Base-by-base conservation (phyloP, 345 rosid species). In the Mallotus nudiflorus region DNA sequence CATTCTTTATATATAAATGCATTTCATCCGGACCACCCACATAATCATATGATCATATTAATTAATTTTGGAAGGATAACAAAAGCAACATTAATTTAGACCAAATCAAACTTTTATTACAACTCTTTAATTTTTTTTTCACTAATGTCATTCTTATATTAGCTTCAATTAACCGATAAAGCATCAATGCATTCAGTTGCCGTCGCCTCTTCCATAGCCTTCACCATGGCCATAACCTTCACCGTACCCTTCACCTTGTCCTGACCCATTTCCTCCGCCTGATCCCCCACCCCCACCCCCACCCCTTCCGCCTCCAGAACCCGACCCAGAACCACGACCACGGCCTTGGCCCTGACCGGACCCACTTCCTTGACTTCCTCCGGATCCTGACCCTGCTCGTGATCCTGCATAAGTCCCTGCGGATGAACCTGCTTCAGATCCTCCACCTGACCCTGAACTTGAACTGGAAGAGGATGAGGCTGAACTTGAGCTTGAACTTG, bases 121-220 rank as follows among this genome's bases (percentile, higher is more conserved):
- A 4, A 39, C 9, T 39, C 9, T 39, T 39, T 39, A 4, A 39
- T 9, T 39, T 4, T 39, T 39, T 9, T 39, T 39, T 39, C 42
- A 39, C 42, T 39, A 39, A 39, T 39, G 9, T 39, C 42, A 39
- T 9, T 39, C 9, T 39, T 39, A 39, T 39, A 4, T 39, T 39
- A 39, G 9, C 9, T 39, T 39, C 42, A 39, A n/a, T n/a, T n/a
- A n/a, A n/a, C n/a, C n/a, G n/a, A n/a, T n/a, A n/a, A n/a, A n/a
- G n/a, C 9, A 9, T 9, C 9, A 39, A 39, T 39, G 9, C 42
- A 52, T 22, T 52, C 24, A 52, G 24, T 52, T 52, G 24, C 56
- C 31, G 25, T 56, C 28, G 35, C 61, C 61, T 25, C 61, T 56
- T 13, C 35, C 61, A 56, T 56, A 56, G 15, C 61, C 61, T 24